Base-by-base conservation (phyloP, 2,329 filamentous ascomycete genomes). In the Xylariaceae sp. region DNA sequence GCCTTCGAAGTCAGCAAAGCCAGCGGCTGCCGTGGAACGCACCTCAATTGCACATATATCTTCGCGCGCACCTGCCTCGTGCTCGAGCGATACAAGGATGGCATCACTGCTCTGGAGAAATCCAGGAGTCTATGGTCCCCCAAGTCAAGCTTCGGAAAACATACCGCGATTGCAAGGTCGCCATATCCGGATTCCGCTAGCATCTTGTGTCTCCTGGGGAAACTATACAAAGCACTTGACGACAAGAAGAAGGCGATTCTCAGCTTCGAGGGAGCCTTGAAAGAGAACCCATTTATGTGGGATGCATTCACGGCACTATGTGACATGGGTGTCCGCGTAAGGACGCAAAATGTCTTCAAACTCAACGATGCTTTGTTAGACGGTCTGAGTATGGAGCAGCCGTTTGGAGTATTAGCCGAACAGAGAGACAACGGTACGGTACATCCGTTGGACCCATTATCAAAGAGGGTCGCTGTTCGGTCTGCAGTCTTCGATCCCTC, bases 281-380 rank as follows among this genome's bases (percentile, higher is more conserved):
- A 89, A 64, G 63, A 81, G 38, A 98, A 97, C 56, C 89, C 92
- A 2, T 90, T 97, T 63, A 92, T 95, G 77, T 98, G 92, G 92
- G 92, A 98, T 69, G 89, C 90, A 0, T 97, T 97, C 55, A 81
- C 83, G 15, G 83, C 79, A 12, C 73, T 98, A 6, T 95, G 89
- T 59, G 88, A 96, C 57, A 86, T 78, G 81, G 86, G 87, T 3
- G 83, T 88, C 31, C 81, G 81, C 50, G 74, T 97, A 38, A 81
- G 85, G 40, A 80, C 92, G 8, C 76, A 81, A 17, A 95, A 94
- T 55, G 85, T 96, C 46, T 98, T 95, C 67, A 88, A 81, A 58
- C 67, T 84, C 52, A 87, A 75, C 44, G 74, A 78, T 14, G 45
- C 59, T 6, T 59, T 79, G 24, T 49, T 72, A 23, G 69, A 70